A percentile compares a stretch with the other conserved stretches of the same genome.
Evolutionary conservation across 106 monocot genomes (phyloP).

Genomic region (Narthecium ossifragum): DNA sequence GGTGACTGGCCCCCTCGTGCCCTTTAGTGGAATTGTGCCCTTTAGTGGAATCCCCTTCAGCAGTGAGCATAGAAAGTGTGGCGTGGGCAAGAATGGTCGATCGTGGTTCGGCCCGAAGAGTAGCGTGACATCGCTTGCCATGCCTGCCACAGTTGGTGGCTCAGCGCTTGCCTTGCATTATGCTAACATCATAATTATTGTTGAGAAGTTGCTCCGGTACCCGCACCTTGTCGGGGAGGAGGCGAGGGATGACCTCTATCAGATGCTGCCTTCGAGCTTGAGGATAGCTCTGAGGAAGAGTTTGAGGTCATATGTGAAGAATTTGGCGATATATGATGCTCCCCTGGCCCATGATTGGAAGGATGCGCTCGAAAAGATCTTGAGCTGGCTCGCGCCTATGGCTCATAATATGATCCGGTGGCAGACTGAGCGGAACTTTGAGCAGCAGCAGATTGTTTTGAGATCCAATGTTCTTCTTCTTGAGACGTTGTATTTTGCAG

Average conservation of each 20-base stretch:
- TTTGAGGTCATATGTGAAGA: constrained; percentile 63
- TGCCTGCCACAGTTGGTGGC: constrained; percentile 70
- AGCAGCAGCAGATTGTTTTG: constrained; percentile 75
- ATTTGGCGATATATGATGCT: constrained; percentile 80
- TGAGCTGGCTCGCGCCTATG: constrained; percentile 87
- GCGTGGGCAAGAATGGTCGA: constrained; percentile 5
- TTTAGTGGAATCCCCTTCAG: constrained; percentile 23
- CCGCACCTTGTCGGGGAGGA: constrained; percentile 90
- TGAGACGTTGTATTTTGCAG: constrained; percentile 87
- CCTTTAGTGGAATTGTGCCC: constrained; percentile 10
- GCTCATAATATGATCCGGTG: constrained; percentile 93
- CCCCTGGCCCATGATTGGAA: constrained; percentile 89
- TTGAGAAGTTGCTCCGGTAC: constrained; percentile 81
- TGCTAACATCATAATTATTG: constrained; percentile 79
- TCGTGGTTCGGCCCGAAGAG: constrained; percentile 46
- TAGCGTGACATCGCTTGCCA: constrained; percentile 42
- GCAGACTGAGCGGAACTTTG: constrained; percentile 89
- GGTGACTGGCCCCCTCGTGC: no score
- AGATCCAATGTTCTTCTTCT: constrained; percentile 55
- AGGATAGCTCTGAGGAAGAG: constrained; percentile 43
- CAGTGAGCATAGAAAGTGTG: constrained; percentile 15
- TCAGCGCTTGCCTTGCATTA: constrained; percentile 80
- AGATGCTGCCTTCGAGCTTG: constrained; percentile 78
- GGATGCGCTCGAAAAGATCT: constrained; percentile 45
- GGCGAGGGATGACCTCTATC: constrained; percentile 83